A percentile compares a stretch with the other conserved stretches of the same genome.
phyloP scores from a whole-genome alignment of 345 rosid species.

The Gossypium australe region DNA sequence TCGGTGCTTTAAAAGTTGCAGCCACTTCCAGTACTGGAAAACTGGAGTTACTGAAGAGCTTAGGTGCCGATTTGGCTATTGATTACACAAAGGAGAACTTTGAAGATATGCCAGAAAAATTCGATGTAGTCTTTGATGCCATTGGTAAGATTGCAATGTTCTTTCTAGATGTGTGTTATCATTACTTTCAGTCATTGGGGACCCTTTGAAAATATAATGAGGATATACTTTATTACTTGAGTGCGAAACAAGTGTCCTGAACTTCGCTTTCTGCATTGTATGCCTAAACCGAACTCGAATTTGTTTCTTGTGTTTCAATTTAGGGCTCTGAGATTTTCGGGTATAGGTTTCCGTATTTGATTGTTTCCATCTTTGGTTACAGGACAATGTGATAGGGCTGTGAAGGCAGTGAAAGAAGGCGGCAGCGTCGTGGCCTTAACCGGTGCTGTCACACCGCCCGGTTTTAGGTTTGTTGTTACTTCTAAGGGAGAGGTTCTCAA shows the following conservation, averaged over 20 bases:
- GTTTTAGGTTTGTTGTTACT: constrained; percentile 89
- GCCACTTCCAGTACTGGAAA: constrained; percentile 84
- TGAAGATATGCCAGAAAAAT: constrained; percentile 75
- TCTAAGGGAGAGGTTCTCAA: constrained; percentile 71
- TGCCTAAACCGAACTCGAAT: neutral
- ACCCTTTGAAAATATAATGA: neutral
- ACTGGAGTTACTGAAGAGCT: constrained; percentile 60
- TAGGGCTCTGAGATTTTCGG: neutral
- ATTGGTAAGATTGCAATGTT: constrained; percentile 45
- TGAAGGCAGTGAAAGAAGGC: constrained; percentile 77
- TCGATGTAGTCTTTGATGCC: constrained; percentile 80
- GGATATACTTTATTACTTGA: neutral
- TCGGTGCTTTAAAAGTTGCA: constrained; percentile 78
- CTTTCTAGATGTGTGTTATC: neutral
- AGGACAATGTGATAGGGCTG: constrained; percentile 94
- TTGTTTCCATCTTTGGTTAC: constrained; percentile 9
- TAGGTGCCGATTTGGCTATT: constrained; percentile 85
- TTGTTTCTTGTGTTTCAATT: neutral
- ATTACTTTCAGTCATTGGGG: neutral
- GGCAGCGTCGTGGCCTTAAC: constrained; percentile 92
- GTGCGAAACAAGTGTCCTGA: neutral
- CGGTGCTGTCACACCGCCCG: constrained; percentile 86
- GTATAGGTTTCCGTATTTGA: neutral
- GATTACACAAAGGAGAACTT: constrained; percentile 85
- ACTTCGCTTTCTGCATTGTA: neutral